Conservation (phyloP, 805 yeast species). For the Cyberlindnera galapagoensis region DNA sequence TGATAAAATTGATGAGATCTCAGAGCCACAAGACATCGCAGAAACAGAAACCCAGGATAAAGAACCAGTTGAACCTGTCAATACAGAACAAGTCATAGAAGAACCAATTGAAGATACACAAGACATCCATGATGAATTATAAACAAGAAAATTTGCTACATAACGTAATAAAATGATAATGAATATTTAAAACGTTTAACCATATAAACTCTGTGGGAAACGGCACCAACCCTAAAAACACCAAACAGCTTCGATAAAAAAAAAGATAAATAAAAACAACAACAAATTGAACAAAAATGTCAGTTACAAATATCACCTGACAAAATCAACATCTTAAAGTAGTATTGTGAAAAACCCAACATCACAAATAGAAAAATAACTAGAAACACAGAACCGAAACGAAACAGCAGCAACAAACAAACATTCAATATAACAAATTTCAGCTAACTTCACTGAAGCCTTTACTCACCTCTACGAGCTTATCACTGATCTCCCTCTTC, state of each 20-base stretch:
- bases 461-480: conserved; percentile 23
- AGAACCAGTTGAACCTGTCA: not conserved
- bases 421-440: not conserved
- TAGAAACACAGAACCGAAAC: not conserved
- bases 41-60: not conserved
- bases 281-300: not conserved
- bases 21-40: not conserved
- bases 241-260: not conserved
- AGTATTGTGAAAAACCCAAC: not conserved
- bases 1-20: too few relatives aligned
- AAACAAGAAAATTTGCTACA: not conserved
- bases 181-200: not conserved
- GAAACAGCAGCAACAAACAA: not conserved
- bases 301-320: too few relatives aligned
- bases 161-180: not conserved
- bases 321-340: not conserved
- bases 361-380: not conserved
- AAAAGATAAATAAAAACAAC: not conserved
- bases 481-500: conserved; percentile 26
- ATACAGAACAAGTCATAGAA: not conserved
- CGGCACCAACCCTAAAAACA: not conserved
- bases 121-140: conserved; percentile 1
- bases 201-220: not conserved
- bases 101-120: not conserved
- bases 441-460: conserved; percentile 16